These are phyloP conservation scores for Penicillium thymicola DNA, from an alignment of 2,329 filamentous ascomycete genomes.

Conservation along the genomic window DNA sequence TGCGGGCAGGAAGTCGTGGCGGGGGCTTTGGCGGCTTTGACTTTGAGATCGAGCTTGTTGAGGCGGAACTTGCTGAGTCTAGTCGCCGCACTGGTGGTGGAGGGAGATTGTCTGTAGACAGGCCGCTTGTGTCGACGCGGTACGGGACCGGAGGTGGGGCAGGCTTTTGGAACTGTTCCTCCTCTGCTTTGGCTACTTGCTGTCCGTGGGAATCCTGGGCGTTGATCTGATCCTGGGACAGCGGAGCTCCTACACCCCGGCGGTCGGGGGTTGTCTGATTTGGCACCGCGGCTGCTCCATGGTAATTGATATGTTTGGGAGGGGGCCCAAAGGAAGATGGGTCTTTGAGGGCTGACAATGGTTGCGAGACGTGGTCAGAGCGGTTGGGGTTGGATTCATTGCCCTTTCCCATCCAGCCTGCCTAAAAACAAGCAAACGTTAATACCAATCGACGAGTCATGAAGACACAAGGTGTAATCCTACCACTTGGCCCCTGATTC, in stretches of 20 bases:
- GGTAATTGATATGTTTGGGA: conserved; percentile 61
- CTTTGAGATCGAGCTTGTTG: conserved; percentile 29
- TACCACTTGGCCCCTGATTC: conserved; percentile 46
- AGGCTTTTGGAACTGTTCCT: conserved; percentile 34
- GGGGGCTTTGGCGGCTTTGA: conserved; percentile 56
- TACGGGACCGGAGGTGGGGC: conserved; percentile 62
- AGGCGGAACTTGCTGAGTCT: conserved; percentile 29
- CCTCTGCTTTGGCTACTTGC: conserved; percentile 30
- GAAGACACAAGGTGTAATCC: conserved; percentile 22
- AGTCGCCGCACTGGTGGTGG: conserved; percentile 61
- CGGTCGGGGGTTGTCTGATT: conserved; percentile 46
- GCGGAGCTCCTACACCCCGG: conserved; percentile 43
- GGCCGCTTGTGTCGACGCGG: conserved; percentile 65
- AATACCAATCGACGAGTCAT: conserved; percentile 13
- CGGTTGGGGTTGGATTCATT: conserved; percentile 45
- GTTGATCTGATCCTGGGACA: conserved; percentile 39
- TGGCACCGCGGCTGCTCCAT: conserved; percentile 45
- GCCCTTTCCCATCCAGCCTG: conserved; percentile 58
- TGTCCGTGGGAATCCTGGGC: conserved; percentile 31
- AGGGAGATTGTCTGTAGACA: conserved; percentile 66
- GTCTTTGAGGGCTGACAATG: conserved; percentile 69
- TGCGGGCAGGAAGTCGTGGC: conserved; percentile 69
- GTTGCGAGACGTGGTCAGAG: conserved; percentile 55
- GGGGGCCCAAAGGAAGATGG: conserved; percentile 76
- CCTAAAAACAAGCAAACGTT: conserved; percentile 38